Percentiles rank a stretch among this genome's conserved stretches.
Conservation (phyloP, 169 alveolate genomes). For the Plasmodium coatneyi region DNA sequence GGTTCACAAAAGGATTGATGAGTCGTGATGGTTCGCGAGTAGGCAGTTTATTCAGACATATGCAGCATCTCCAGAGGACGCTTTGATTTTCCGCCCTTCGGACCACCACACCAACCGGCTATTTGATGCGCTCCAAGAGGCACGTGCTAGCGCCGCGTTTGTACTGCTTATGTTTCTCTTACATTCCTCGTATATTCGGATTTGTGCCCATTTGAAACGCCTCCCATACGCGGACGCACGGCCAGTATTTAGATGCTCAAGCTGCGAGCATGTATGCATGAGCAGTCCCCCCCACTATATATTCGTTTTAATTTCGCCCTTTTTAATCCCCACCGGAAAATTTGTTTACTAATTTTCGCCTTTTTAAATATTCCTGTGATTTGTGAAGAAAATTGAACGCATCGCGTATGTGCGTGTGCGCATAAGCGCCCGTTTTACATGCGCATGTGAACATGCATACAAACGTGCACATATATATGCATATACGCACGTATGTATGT, state of each 20-base stretch:
- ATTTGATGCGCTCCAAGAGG: neutral
- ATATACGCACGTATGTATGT: neutral
- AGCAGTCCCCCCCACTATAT: neutral
- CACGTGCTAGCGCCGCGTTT: neutral
- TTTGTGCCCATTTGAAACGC: neutral
- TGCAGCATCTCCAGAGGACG: neutral
- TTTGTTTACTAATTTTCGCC: slow-evolving; percentile 43
- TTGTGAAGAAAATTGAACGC: neutral
- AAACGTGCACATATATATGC: neutral
- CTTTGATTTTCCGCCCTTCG: slow-evolving; percentile 1
- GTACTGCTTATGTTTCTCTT: neutral
- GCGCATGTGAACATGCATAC: neutral
- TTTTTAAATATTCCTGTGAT: slow-evolving; percentile 2
- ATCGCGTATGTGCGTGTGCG: neutral
- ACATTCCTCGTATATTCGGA: neutral
- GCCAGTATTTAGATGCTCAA: neutral
- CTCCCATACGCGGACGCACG: neutral
- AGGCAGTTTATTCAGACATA: neutral
- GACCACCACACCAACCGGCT: neutral
- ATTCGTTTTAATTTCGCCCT: slow-evolving; percentile 26
- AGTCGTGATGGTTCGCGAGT: slow-evolving; percentile 10
- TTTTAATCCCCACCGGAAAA: slow-evolving; percentile 10
- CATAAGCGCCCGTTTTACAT: neutral
- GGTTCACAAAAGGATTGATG: slow-evolving; percentile 72
- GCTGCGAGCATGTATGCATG: neutral